These are phyloP conservation scores for Tolypocladium endophyticum DNA, from an alignment of 2,329 filamentous ascomycete species.

Conservation along the genomic window DNA sequence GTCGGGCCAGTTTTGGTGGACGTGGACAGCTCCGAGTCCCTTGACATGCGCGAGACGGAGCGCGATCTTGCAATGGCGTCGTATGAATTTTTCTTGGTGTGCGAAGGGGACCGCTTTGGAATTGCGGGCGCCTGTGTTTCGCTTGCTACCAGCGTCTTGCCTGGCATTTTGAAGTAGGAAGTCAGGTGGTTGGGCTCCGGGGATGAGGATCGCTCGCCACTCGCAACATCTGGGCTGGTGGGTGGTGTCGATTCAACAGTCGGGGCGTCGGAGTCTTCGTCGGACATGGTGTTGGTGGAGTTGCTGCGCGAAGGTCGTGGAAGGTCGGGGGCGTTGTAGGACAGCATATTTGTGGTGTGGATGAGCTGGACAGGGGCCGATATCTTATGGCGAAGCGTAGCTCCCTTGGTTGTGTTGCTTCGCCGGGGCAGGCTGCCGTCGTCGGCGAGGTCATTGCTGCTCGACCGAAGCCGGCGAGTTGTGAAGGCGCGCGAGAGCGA, in stretches of 20 bases:
- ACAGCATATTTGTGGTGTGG: slow-evolving; percentile 92
- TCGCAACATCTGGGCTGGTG: slow-evolving; percentile 58
- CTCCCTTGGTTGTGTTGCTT: slow-evolving; percentile 40
- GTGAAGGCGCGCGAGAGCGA: slow-evolving; percentile 63
- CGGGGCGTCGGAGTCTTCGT: slow-evolving; percentile 62
- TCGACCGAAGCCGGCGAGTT: slow-evolving; percentile 51
- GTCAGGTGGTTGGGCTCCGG: slow-evolving; percentile 57
- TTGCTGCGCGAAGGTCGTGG: slow-evolving; percentile 39
- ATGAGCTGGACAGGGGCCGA: slow-evolving; percentile 79
- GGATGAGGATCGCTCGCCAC: slow-evolving; percentile 41
- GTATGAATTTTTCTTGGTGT: slow-evolving; percentile 75
- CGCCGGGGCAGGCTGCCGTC: slow-evolving; percentile 30
- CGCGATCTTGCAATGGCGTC: slow-evolving; percentile 60
- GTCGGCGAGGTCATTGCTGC: slow-evolving; percentile 33
- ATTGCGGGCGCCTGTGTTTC: slow-evolving; percentile 41
- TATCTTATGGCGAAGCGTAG: slow-evolving; percentile 57
- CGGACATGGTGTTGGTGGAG: slow-evolving; percentile 45
- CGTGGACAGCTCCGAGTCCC: slow-evolving; percentile 39
- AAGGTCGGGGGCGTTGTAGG: slow-evolving; percentile 87
- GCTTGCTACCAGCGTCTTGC: slow-evolving; percentile 25
- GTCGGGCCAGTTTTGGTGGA: slow-evolving; percentile 46
- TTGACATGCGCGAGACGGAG: slow-evolving; percentile 50
- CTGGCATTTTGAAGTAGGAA: slow-evolving; percentile 50
- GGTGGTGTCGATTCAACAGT: slow-evolving; percentile 48
- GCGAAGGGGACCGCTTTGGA: slow-evolving; percentile 69